Conservation (phyloP, 352 stramenopile species). For the Globisporangium cystogenes region DNA sequence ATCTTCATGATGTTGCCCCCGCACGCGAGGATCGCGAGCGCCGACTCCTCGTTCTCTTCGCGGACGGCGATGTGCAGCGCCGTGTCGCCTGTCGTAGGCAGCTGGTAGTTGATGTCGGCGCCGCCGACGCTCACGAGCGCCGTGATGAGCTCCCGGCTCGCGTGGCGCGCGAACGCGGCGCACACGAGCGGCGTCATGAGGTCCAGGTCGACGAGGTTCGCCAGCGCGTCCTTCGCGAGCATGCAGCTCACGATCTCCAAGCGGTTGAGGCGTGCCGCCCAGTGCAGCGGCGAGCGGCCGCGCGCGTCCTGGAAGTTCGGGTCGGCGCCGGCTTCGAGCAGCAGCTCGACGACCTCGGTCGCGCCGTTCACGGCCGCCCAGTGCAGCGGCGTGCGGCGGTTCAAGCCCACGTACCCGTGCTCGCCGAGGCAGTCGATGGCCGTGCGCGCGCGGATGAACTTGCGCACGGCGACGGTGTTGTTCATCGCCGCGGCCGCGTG, state of each 20-base stretch:
- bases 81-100: slow-evolving; percentile 59
- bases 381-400: slow-evolving; percentile 72
- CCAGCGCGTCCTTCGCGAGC: slow-evolving; percentile 30
- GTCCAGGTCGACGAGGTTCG: slow-evolving; percentile 47
- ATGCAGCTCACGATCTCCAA: slow-evolving; percentile 45
- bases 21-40: slow-evolving; percentile 59
- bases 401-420: slow-evolving; percentile 75
- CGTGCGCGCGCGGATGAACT: slow-evolving; percentile 53
- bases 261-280: slow-evolving; percentile 62
- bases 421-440: slow-evolving; percentile 70
- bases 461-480: slow-evolving; percentile 45
- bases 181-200: slow-evolving; percentile 69
- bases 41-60: slow-evolving; percentile 56
- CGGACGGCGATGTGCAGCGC: slow-evolving; percentile 70
- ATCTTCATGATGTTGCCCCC: slow-evolving; percentile 73
- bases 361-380: slow-evolving; percentile 73
- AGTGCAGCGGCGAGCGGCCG: slow-evolving; percentile 70
- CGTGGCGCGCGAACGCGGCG: slow-evolving; percentile 36
- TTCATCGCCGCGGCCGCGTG: slow-evolving; percentile 60
- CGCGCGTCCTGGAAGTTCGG: slow-evolving; percentile 72
- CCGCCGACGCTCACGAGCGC: slow-evolving; percentile 53
- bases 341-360: slow-evolving; percentile 43
- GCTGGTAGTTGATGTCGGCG: slow-evolving; percentile 68
- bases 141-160: slow-evolving; percentile 46
- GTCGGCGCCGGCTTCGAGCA: slow-evolving; percentile 63